Base-by-base conservation (phyloP, 2,329 filamentous ascomycete genomes). In the Rhynchosporium secalis region DNA sequence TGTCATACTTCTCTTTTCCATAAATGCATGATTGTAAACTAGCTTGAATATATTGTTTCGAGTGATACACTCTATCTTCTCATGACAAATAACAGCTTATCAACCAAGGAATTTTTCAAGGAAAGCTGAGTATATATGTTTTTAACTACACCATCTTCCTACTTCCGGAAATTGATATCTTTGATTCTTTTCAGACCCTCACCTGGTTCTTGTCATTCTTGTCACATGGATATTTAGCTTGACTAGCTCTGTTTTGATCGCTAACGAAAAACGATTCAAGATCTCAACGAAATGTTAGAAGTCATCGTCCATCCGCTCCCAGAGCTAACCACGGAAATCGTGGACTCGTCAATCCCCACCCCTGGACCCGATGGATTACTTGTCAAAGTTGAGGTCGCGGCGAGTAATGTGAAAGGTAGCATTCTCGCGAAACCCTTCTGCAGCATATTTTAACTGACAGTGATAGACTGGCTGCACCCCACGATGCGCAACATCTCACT, bases 341-440 rank as follows among this genome's bases (percentile, higher is more conserved):
- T 60, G 26, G 65, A 69, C 45, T 61, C 62, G 8, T 62, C 65
- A 36, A 66, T 70, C 3, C 70, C 70, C 1, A 38, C 33, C 4
- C 68, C 66, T 45, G 62, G 61, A 9, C 62, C 65, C 1, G 60
- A 68, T 43, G 66, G 70, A 41, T 28, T 73, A 2, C 49, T 72
- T 0, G 66, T 73, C 51, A 69, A 72, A 64, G 69, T 72, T 4
- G 56, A 64, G 31, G 67, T 68, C 8, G 68, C 69, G 3, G 69
- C 67, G 3, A 66, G 61, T 9, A 72, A 71, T 59, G 63, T 66
- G 0, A 70, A 71, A 58, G 65, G 62, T 59, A 45, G 13, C 31
- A 3, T 26, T 28, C 33, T 56, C 29, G 3, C 31, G n/a, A 20
- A 10, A 33, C 29, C 28, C 31, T 43, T n/a, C 40, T 7, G 10